Percentiles rank a stretch among this genome's conserved stretches.
Conservation (phyloP, 2,329 filamentous ascomycete genomes). For the Aspergillus sp. region DNA sequence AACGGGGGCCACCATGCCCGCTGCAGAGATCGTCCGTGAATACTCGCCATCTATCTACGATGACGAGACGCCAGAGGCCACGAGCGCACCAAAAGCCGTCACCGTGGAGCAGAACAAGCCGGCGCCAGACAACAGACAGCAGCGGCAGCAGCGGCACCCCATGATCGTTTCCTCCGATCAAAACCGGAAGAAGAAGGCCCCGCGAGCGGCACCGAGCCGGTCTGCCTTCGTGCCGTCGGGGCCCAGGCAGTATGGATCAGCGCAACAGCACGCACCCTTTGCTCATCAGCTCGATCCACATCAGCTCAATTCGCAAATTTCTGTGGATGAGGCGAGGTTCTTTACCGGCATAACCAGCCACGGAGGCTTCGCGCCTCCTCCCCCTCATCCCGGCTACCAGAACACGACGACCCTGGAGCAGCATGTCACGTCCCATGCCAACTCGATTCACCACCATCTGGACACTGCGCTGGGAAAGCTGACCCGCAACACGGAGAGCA, state of each 20-base stretch:
- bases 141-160: slow-evolving; percentile 1
- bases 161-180: slow-evolving; percentile 13
- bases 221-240: background rate
- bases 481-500: slow-evolving; percentile 16
- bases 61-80: background rate
- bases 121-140: background rate
- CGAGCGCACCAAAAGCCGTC: background rate
- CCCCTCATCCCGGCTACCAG: slow-evolving; percentile 21
- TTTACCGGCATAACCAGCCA: slow-evolving; percentile 18
- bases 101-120: background rate
- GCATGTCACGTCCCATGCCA: slow-evolving; percentile 18
- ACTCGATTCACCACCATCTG: slow-evolving; percentile 23
- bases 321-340: slow-evolving; percentile 1
- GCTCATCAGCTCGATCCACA: background rate
- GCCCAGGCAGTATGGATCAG: background rate
- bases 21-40: background rate
- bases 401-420: slow-evolving; percentile 24
- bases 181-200: background rate
- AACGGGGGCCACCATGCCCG: slow-evolving; percentile 2
- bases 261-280: background rate
- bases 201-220: background rate
- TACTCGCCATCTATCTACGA: slow-evolving; percentile 10
- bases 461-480: slow-evolving; percentile 13
- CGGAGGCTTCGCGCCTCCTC: slow-evolving; percentile 26
- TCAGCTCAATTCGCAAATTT: background rate